These are phyloP conservation scores for Madurella mycetomatis DNA, from an alignment of 2,329 filamentous ascomycete genomes.

Conservation along the genomic window DNA sequence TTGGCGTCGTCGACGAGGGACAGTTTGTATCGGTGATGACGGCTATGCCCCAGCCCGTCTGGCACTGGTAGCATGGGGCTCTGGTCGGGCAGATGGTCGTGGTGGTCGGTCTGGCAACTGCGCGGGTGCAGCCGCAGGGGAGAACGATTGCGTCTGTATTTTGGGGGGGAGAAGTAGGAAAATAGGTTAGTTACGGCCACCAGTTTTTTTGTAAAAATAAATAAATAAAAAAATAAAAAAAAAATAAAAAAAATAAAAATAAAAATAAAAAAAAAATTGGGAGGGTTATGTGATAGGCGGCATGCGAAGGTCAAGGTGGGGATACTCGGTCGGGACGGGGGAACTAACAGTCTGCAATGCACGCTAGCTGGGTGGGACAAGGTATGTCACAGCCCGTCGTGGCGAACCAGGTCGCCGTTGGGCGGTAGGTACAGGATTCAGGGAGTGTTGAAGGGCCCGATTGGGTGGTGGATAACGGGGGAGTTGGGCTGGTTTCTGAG, in stretches of 20 bases:
- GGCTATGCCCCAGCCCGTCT: conserved; percentile 16
- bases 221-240: no score
- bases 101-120: conserved; percentile 14
- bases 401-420: conserved; percentile 13
- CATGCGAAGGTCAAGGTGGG: no score
- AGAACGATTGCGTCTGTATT: conserved; percentile 13
- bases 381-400: conserved; percentile 16
- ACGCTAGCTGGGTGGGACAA: conserved; percentile 8
- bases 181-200: no score
- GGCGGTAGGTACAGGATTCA: conserved; percentile 13
- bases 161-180: no score
- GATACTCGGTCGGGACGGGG: background rate
- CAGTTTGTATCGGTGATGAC: conserved; percentile 9
- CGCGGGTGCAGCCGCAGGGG: conserved; percentile 21
- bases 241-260: no score
- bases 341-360: conserved; percentile 16
- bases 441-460: conserved; percentile 3
- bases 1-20: background rate
- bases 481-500: background rate
- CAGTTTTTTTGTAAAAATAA: no score
- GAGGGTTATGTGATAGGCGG: background rate
- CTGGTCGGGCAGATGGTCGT: conserved; percentile 19
- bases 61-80: conserved; percentile 15
- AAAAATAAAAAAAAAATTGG: no score
- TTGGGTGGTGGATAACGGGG: background rate